Evolutionary conservation across 129 eudicot species (phyloP).

Genomic region (Calendula officinalis): DNA sequence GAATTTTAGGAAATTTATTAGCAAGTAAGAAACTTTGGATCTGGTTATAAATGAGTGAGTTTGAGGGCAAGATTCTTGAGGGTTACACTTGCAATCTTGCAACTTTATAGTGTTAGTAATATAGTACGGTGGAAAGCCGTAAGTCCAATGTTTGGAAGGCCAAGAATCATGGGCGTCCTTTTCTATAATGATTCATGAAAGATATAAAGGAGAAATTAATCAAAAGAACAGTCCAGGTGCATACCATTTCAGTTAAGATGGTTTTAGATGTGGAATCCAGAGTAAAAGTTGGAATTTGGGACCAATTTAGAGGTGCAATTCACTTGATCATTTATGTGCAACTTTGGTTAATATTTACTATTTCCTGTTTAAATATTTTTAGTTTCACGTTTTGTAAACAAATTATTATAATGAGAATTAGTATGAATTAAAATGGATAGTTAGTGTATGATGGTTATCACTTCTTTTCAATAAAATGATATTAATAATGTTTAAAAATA

Average conservation of each 20-base stretch:
- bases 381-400: no score
- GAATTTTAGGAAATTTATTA: neutral
- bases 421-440: no score
- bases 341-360: no score
- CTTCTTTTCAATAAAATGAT: no score
- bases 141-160: constrained; percentile 32
- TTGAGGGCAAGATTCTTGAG: constrained; percentile 44
- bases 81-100: constrained; percentile 22
- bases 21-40: constrained; percentile 41
- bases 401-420: no score
- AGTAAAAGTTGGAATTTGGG: constrained; percentile 28
- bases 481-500: no score
- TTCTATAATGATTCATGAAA: constrained; percentile 20
- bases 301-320: constrained; percentile 9
- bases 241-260: constrained; percentile 25
- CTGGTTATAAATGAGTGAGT: constrained; percentile 30
- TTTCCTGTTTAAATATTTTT: no score
- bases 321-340: neutral
- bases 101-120: constrained; percentile 13
- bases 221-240: constrained; percentile 30
- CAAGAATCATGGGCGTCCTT: constrained; percentile 28
- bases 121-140: constrained; percentile 21
- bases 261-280: constrained; percentile 30
- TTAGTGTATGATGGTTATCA: no score
- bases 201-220: neutral